phyloP scores from a whole-genome alignment of 2,329 filamentous ascomycete genomes.

The Colletotrichum plurivorum region DNA sequence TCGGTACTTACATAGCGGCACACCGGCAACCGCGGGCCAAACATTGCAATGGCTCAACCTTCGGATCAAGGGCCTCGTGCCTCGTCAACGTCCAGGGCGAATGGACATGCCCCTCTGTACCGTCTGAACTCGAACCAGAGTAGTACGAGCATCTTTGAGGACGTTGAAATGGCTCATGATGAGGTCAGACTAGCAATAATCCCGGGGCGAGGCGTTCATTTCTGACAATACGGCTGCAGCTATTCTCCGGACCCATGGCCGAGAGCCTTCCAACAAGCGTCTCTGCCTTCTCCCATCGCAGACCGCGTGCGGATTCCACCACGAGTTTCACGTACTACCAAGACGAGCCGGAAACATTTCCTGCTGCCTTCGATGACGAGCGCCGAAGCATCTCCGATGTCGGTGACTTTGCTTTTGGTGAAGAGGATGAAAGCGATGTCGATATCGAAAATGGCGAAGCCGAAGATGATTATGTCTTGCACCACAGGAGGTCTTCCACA shows the following conservation, averaged over 20 bases:
- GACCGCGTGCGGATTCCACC: slow-evolving; percentile 84
- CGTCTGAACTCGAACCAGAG: slow-evolving; percentile 79
- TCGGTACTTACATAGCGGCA: not conserved
- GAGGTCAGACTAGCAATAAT: slow-evolving; percentile 70
- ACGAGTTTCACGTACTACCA: slow-evolving; percentile 93
- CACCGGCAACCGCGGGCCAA: not conserved
- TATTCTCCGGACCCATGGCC: slow-evolving; percentile 92
- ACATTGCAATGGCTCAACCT: slow-evolving; percentile 23
- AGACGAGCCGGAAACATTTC: slow-evolving; percentile 53
- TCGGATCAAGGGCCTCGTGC: slow-evolving; percentile 25
- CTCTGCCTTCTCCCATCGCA: slow-evolving; percentile 90
- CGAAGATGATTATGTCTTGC: slow-evolving; percentile 64
- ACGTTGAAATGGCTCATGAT: slow-evolving; percentile 99
- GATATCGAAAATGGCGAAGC: slow-evolving; percentile 57
- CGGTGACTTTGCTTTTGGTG: slow-evolving; percentile 56
- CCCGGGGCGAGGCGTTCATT: not conserved
- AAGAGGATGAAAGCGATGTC: slow-evolving; percentile 54
- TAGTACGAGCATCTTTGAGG: slow-evolving; percentile 86
- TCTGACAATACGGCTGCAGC: slow-evolving; percentile 53
- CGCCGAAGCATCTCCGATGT: slow-evolving; percentile 54
- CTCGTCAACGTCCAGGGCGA: slow-evolving; percentile 26
- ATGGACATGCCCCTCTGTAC: slow-evolving; percentile 62
- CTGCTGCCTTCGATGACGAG: slow-evolving; percentile 44
- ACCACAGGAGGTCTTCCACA: slow-evolving; percentile 75
- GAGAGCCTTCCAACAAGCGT: slow-evolving; percentile 96